Percentiles rank a stretch among this genome's conserved stretches.
Evolutionary conservation across 805 yeast genomes (phyloP).

Genomic region (Wickerhamomyces hampshirensis): DNA sequence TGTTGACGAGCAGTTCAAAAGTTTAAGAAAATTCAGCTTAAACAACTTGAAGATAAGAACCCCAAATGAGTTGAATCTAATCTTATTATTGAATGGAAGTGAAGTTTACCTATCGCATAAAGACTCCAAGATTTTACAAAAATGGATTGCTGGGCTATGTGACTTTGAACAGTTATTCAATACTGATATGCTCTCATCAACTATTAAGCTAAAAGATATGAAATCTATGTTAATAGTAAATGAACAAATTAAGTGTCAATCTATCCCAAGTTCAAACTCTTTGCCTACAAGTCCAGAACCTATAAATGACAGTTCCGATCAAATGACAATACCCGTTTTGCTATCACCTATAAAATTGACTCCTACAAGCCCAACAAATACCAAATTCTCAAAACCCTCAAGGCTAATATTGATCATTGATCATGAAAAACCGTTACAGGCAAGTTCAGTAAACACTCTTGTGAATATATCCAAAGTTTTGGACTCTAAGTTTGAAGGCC

Average conservation of each 20-base stretch:
- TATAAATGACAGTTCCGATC: conserved; percentile 4
- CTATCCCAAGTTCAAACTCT: neutral
- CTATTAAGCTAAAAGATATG: conserved; percentile 18
- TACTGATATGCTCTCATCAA: conserved; percentile 27
- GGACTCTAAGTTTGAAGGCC: conserved; percentile 8
- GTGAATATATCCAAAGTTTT: conserved; percentile 21
- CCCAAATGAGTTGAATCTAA: conserved; percentile 19
- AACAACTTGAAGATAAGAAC: conserved; percentile 13
- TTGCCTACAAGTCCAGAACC: neutral
- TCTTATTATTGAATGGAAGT: conserved; percentile 13
- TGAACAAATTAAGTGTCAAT: too few species aligned
- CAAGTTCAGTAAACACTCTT: conserved; percentile 6
- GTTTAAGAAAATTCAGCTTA: conserved; percentile 4
- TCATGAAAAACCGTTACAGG: conserved; percentile 10
- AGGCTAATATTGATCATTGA: conserved; percentile 16
- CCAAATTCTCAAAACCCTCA: conserved; percentile 10
- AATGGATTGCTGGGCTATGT: conserved; percentile 37
- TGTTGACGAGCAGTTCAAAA: conserved; percentile 9
- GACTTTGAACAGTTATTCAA: conserved; percentile 28
- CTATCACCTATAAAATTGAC: conserved; percentile 19
- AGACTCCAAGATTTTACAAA: conserved; percentile 29
- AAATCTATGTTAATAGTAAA: neutral
- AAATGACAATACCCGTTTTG: conserved; percentile 18
- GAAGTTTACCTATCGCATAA: conserved; percentile 22
- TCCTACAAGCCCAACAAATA: conserved; percentile 6